Base-by-base conservation (phyloP, 2,329 filamentous ascomycete genomes). In the Hymenoscyphus salicellus region DNA sequence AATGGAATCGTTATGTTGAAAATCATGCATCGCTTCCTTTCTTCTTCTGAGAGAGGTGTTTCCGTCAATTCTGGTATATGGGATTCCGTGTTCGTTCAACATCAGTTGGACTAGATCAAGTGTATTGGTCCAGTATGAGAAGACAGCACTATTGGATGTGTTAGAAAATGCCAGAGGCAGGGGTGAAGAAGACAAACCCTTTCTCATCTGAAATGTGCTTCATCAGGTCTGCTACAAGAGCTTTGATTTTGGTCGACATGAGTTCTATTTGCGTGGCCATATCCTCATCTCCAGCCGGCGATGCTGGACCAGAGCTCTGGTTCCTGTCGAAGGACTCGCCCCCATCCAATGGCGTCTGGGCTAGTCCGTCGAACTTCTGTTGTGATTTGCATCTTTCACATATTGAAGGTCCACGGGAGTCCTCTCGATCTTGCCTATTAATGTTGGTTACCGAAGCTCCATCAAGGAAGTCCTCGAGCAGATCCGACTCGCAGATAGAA, bases 31-130 rank as follows among this genome's bases (percentile, higher is more conserved):
- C 1, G 60, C 60, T 10, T 36, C 14, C n/a, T 26, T 61, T 33
- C 60, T 55, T n/a, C 16, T 28, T 4, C 7, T 30, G 26, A 56
- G 49, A 26, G 30, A n/a, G 5, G 46, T 56, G 1, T 61, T 55
- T n/a, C 60, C 60, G 20, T 61, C 60, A 6, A 61, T 61, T 16
- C 60, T 55, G 8, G 32, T 56, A 43, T 38, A 61, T 20, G 49
- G 11, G 17, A 61, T 36, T 5, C 46, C 17, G 17, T 8, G 2
- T 4, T 55, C 49, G 8, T 38, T 32, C 16, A 61, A 20, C 17
- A 41, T 38, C 7, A 41, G 11, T n/a, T 61, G 60, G 14, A 61
- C 49, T 3, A 55, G n/a, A 43, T 61, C 60, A 16, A 61, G 60
- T 11, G 49, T 61, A 26, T 23, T 20, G 10, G 60, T 61, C 49